Base-by-base conservation (phyloP, 140 eudicot genomes). In the Senecio squalidus region DNA sequence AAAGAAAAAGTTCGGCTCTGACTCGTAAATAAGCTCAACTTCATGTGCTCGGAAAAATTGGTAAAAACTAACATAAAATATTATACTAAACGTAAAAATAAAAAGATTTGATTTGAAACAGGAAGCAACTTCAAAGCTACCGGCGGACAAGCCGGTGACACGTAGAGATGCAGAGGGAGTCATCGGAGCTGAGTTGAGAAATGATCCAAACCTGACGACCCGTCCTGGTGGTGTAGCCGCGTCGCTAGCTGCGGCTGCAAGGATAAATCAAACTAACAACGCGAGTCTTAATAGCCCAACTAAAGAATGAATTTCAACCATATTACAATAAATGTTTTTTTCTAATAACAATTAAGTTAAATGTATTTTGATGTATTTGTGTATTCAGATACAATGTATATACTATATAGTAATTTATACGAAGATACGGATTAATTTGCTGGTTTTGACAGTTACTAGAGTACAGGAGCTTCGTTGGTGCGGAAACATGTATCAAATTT, bases 141-240 rank as follows among this genome's bases (percentile, higher is more conserved):
- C 94, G 0, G 56, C 82, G 0, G 97, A 90, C 49, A 90, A 80
- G 50, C 83, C 95, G 38, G 95, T 86, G 69, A 80, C 90, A 8
- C 83, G 94, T 29, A 39, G 84, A 67, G 95, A 86, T 66, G 97
- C 97, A 0, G 94, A 86, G 63, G 97, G 90, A 38, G 94, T 86
- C 56, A 80, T 86, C 1, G 88, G 89, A 11, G 95, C 95, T 0
- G 95, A 90, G 80, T 68, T 86, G 56, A 83, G 93, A 77, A 90
- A 90, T 23, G 90, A 86, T 52, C 97, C 97, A 0, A 83, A 86
- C 65, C 70, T 82, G 34, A 76, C 84, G 60, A 86, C 95, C 0
- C 95, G 83, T 26, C 92, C 93, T 0, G 94, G 94, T 1, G 97
- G 97, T 1, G 97, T 90, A 1, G 95, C 95, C 6, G 97, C 95